phyloP scores from a whole-genome alignment of 176 grass and related monocot species.

The Melocanna baccifera region DNA sequence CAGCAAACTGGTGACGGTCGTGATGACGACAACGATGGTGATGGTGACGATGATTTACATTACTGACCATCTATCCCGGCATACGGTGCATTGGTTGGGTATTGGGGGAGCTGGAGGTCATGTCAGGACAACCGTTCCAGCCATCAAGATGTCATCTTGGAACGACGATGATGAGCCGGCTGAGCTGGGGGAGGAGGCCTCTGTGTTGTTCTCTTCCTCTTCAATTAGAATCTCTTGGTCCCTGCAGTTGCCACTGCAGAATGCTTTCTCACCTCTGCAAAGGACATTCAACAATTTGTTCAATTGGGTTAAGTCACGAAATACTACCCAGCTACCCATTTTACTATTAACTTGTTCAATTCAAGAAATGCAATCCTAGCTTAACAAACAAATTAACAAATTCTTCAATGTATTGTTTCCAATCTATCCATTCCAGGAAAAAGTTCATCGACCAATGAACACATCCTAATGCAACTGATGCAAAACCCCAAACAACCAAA shows the following conservation, averaged over 20 bases:
- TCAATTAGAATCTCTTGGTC: conserved; percentile 52
- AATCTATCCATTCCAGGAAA: not conserved
- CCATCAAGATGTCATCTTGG: conserved; percentile 65
- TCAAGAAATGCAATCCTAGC: not conserved
- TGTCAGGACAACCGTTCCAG: conserved; percentile 47
- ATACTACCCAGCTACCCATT: not conserved
- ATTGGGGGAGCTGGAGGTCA: conserved; percentile 30
- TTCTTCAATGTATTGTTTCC: not conserved
- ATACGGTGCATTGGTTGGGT: not conserved
- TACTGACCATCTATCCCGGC: conserved; percentile 10
- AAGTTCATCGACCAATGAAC: not conserved
- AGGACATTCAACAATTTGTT: not conserved
- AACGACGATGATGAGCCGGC: conserved; percentile 23
- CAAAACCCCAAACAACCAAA: not conserved
- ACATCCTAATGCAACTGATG: not conserved
- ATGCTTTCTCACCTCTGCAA: conserved; percentile 64
- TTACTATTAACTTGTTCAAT: not conserved
- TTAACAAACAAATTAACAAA: not conserved
- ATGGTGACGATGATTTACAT: not conserved
- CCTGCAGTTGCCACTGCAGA: conserved; percentile 58
- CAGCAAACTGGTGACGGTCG: not conserved
- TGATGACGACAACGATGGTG: not conserved
- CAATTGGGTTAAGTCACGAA: not conserved
- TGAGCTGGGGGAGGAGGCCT: conserved; percentile 20
- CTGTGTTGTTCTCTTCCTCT: conserved; percentile 44